phyloP scores from a whole-genome alignment of 1,284 basidiomycete species.

The Ceratobasidium sp. region DNA sequence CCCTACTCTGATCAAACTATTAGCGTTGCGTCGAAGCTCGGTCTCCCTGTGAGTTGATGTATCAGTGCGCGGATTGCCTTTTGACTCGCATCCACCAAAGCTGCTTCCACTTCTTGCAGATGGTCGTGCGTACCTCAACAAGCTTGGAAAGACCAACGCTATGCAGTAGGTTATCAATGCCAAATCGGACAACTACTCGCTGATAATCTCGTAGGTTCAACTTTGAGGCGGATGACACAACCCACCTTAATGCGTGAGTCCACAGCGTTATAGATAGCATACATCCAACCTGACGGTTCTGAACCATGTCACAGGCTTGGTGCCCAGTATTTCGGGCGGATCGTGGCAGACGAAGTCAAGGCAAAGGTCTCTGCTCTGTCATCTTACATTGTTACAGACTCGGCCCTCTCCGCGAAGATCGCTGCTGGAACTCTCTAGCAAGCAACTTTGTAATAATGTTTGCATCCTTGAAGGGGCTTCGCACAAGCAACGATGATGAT shows the following conservation, averaged over 20 bases:
- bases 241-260: constrained; percentile 31
- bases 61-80: no score
- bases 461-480: background rate
- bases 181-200: background rate
- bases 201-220: constrained; percentile 19
- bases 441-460: no score
- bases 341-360: constrained; percentile 39
- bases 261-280: background rate
- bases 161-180: background rate
- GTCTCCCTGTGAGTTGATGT: constrained; percentile 16
- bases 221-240: constrained; percentile 24
- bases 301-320: constrained; percentile 6
- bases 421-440: constrained; percentile 13
- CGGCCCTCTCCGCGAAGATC: constrained; percentile 33
- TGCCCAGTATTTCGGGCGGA: constrained; percentile 39
- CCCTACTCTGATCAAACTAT: constrained; percentile 35
- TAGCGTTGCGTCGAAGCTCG: constrained; percentile 24
- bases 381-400: constrained; percentile 15
- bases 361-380: constrained; percentile 24
- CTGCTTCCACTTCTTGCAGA: constrained; percentile 22
- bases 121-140: constrained; percentile 29
- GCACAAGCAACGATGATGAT: constrained; percentile 1
- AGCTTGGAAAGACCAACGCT: constrained; percentile 26
- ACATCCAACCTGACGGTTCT: background rate
- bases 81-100: constrained; percentile 74